Percentiles rank a stretch among this genome's conserved stretches.
Conservation (phyloP, 176 grass and related monocot species). For the Triticum turgidum region DNA sequence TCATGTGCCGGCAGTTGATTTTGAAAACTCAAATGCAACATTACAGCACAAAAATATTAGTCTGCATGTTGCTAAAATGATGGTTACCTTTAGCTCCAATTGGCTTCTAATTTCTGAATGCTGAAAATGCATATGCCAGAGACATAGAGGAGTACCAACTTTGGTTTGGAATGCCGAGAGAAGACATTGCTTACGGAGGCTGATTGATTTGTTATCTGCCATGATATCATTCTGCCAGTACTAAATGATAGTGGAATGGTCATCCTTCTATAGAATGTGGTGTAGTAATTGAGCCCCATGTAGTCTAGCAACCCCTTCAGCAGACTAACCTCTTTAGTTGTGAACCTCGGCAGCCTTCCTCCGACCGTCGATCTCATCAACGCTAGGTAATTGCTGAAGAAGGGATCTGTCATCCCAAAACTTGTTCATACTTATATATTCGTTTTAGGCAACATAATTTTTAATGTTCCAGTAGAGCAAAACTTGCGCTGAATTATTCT, state of each 20-base stretch:
- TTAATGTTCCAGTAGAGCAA: too few relatives aligned
- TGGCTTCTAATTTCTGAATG: conserved; percentile 46
- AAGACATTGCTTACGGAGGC: conserved; percentile 44
- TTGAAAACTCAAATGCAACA: too few relatives aligned
- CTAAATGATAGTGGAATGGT: conserved; percentile 10
- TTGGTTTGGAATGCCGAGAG: too few relatives aligned
- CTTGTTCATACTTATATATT: background rate
- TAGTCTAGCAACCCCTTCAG: conserved; percentile 71
- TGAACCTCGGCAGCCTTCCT: conserved; percentile 52
- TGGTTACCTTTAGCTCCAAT: conserved; percentile 34
- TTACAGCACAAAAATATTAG: too few relatives aligned
- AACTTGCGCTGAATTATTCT: too few relatives aligned
- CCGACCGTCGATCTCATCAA: conserved; percentile 61
- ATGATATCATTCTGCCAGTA: conserved; percentile 34
- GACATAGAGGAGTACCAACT: background rate
- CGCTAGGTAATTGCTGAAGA: conserved; percentile 59
- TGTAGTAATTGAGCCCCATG: conserved; percentile 75
- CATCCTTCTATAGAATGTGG: conserved; percentile 57
- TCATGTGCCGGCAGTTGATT: too few relatives aligned
- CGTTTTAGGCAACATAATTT: too few relatives aligned
- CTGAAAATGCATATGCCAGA: conserved; percentile 21
- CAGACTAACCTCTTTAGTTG: conserved; percentile 37
- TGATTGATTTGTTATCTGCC: conserved; percentile 44
- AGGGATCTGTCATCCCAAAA: conserved; percentile 51
- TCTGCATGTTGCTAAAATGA: too few relatives aligned